Conservation (phyloP, 2,329 filamentous ascomycete genomes). For the Aureobasidium pullulans region DNA sequence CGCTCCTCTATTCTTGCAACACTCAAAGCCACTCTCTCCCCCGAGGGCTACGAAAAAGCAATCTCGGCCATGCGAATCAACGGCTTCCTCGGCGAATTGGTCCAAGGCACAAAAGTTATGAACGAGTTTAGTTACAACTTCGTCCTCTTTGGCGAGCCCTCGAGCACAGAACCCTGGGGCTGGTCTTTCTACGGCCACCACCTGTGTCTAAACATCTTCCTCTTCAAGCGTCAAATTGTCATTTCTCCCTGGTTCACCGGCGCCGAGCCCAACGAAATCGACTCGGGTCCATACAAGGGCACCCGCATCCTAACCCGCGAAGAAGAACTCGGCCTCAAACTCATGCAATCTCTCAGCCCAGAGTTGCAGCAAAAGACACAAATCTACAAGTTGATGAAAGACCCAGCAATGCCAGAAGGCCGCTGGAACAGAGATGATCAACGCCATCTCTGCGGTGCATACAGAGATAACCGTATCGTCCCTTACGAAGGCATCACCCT, state of each 20-base stretch:
- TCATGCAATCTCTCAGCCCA: constrained; percentile 57
- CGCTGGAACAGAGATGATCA: constrained; percentile 79
- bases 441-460: constrained; percentile 69
- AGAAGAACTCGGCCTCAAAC: constrained; percentile 54
- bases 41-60: constrained; percentile 65
- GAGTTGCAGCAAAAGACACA: constrained; percentile 46
- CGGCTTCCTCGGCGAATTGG: constrained; percentile 64
- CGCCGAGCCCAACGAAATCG: constrained; percentile 70
- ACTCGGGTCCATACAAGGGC: constrained; percentile 54
- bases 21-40: constrained; percentile 53
- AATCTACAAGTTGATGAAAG: constrained; percentile 53
- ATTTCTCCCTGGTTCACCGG: constrained; percentile 71
- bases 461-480: constrained; percentile 68
- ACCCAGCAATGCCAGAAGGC: constrained; percentile 58
- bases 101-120: constrained; percentile 54
- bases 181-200: constrained; percentile 74
- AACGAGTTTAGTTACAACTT: constrained; percentile 74
- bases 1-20: constrained; percentile 48
- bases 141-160: constrained; percentile 59
- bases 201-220: constrained; percentile 63
- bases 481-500: constrained; percentile 61
- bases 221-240: constrained; percentile 58
- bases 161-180: constrained; percentile 55
- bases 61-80: constrained; percentile 65
- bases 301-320: constrained; percentile 60